Percentiles rank a stretch among this genome's conserved stretches.
These are phyloP conservation scores for Cryomyces antarcticus DNA, from an alignment of 495 filamentous ascomycete species.

Conservation along the genomic window DNA sequence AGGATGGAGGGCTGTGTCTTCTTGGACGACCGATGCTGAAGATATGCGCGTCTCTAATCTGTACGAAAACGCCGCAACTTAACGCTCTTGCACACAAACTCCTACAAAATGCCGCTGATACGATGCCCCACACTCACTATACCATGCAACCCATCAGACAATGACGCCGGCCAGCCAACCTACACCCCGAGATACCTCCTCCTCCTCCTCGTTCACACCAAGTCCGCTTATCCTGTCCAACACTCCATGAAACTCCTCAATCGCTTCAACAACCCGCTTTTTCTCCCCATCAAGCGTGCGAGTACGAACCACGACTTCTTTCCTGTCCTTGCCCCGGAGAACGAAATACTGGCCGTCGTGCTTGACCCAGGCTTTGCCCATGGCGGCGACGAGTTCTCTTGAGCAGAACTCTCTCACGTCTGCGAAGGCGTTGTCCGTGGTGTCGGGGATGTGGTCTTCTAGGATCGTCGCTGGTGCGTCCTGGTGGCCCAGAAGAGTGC, in stretches of 20 bases:
- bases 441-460: conserved; percentile 4
- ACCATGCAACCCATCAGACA: too few relatives aligned
- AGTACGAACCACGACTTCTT: conserved; percentile 18
- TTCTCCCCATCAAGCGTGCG: conserved; percentile 17
- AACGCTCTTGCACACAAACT: too few relatives aligned
- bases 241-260: conserved; percentile 8
- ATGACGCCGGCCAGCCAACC: too few relatives aligned
- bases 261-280: conserved; percentile 1
- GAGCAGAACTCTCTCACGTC: conserved; percentile 12
- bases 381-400: conserved; percentile 12
- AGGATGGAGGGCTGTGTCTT: too few relatives aligned
- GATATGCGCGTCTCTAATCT: too few relatives aligned
- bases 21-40: too few relatives aligned
- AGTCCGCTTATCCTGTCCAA: background rate
- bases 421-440: background rate
- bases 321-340: conserved; percentile 12
- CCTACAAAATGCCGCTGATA: too few relatives aligned
- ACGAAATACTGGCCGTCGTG: conserved; percentile 17
- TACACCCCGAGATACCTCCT: too few relatives aligned
- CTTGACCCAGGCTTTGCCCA: conserved; percentile 18
- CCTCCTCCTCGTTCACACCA: background rate
- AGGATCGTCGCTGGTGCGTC: background rate
- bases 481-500: conserved; percentile 5
- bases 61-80: too few relatives aligned
- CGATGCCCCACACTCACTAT: too few relatives aligned